Base-by-base conservation (phyloP, 2,329 filamentous ascomycete genomes). In the Cryphonectria japonica region DNA sequence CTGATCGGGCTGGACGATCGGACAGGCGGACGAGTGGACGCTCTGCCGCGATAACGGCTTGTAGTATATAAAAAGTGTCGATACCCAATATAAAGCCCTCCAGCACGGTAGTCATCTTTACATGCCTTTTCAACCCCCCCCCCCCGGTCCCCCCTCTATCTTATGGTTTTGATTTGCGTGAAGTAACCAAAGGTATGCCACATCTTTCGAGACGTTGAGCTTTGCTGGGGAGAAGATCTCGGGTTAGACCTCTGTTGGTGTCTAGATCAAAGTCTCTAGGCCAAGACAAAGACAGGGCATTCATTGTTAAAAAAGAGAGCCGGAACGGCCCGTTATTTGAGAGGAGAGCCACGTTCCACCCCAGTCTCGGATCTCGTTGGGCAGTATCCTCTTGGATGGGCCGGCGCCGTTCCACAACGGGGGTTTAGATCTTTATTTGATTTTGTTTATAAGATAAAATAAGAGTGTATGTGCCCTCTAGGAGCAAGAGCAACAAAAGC, bases 41-140 rank as follows among this genome's bases (percentile, higher is more conserved):
- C 39, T 19, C 3, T 63, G 34, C 43, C 57, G 60, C 54, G 14
- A 43, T 43, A 62, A 50, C 19, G 22, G 46, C 46, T 50, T 50
- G 46, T 46, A n/a, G 66, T 16, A 68, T 34, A 32, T 63, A 68
- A 60, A 60, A 54, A 29, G n/a, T 41, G 60, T 41, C 32, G 67
- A 69, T 64, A 69, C 60, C 67, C 67, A 54, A 57, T 61, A 26
- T 2, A 29, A 50, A 46, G 66, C 8, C 46, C 39, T 69, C 3
- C 64, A 11, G 34, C 39, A 13, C 3, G 19, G 19, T 61, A 39
- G 8, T 39, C 11, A 34, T 8, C 19, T 39, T n/a, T 13, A 4
- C 5, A 39, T 39, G 59, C 16, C 9, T 22, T n/a, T 61, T 3
- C 26, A 26, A 26, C 26, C 26, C 26, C 26, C 26, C 26, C 11